Evolutionary conservation across 2,329 filamentous ascomycete genomes (phyloP).

Genomic region (Magnaporthales sp.): DNA sequence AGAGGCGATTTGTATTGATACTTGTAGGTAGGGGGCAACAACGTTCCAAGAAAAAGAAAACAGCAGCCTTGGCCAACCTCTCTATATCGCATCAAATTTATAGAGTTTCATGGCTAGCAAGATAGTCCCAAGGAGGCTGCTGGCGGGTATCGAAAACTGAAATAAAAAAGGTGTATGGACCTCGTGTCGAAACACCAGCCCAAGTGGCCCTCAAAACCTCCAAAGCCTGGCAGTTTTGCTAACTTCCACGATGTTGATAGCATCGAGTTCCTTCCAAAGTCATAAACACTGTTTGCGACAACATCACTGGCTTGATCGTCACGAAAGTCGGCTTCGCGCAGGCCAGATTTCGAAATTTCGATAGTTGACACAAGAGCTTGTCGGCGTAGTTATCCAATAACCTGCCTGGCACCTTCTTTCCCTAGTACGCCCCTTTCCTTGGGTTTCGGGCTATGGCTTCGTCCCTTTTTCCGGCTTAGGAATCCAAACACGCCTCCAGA

Average conservation of each 20-base stretch:
- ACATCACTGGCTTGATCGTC: not conserved
- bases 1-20: not conserved
- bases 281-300: not conserved
- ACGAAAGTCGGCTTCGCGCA: not conserved
- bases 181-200: not conserved
- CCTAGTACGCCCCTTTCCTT: conserved; percentile 89
- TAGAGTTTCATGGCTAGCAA: not conserved
- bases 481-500: conserved; percentile 87
- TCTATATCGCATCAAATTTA: not conserved
- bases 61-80: not conserved
- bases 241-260: not conserved
- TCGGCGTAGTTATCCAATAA: conserved; percentile 50
- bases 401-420: conserved; percentile 84
- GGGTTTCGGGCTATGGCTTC: conserved; percentile 87
- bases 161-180: not conserved
- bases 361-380: not conserved
- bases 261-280: not conserved
- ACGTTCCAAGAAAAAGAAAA: not conserved
- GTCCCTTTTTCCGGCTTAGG: conserved; percentile 78
- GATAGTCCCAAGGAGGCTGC: not conserved
- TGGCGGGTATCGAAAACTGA: not conserved
- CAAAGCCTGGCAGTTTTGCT: not conserved
- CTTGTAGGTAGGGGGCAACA: not conserved
- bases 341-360: not conserved
- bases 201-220: not conserved